A percentile compares a stretch with the other conserved stretches of the same genome.
Conservation (phyloP, 345 rosid species). For the Dovyalis caffra region DNA sequence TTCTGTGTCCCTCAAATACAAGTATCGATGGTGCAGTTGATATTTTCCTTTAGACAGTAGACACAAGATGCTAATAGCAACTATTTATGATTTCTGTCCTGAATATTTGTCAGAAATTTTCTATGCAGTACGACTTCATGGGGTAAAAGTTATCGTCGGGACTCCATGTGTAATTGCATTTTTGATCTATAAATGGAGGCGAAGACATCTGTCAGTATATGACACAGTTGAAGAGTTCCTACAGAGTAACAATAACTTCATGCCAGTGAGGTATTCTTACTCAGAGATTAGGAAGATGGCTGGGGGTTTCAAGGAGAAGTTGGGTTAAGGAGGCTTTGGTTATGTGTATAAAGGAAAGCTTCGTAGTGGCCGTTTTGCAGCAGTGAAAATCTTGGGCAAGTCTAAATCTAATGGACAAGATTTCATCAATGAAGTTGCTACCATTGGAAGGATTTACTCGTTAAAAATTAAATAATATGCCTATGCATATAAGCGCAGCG, state of each 20-base stretch:
- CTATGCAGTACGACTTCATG: too few relatives aligned
- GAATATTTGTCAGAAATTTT: too few relatives aligned
- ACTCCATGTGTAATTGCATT: neutral
- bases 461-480: too few relatives aligned
- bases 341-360: neutral
- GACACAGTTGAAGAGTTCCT: neutral
- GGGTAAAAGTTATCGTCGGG: neutral
- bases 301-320: neutral
- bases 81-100: too few relatives aligned
- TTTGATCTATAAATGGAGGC: neutral
- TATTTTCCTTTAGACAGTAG: too few relatives aligned
- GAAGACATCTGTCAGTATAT: neutral
- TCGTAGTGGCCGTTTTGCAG: neutral
- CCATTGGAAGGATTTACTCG: too few relatives aligned
- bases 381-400: neutral
- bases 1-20: too few relatives aligned
- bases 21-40: too few relatives aligned
- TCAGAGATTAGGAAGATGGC: neutral
- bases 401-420: neutral
- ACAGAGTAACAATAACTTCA: neutral
- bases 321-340: slow-evolving; percentile 2
- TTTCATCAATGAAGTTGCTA: neutral
- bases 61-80: neutral
- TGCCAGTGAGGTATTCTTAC: neutral
- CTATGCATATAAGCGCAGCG: too few relatives aligned